These are phyloP conservation scores for Citrullus colocynthis DNA, from an alignment of 306 rosid genomes.

Conservation along the genomic window DNA sequence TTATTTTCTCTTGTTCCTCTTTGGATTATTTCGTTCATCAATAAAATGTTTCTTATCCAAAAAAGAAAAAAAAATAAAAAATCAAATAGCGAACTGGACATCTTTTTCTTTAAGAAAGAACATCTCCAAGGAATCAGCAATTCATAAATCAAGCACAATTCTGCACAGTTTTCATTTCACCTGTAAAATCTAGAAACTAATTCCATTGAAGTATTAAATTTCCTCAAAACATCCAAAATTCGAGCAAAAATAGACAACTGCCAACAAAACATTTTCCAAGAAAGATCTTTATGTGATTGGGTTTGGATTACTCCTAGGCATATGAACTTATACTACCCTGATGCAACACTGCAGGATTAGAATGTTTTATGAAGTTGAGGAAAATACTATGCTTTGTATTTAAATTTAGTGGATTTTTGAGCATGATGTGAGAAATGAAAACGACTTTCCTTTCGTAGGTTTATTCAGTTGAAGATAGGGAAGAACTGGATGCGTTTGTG, in stretches of 20 bases:
- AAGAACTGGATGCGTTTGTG: constrained; percentile 53
- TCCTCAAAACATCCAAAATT: background rate
- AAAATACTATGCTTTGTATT: background rate
- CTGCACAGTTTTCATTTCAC: background rate
- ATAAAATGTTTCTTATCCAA: no score
- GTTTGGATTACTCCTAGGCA: background rate
- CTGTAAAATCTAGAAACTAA: background rate
- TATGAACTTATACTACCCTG: background rate
- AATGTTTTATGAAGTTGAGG: background rate
- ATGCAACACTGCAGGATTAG: background rate
- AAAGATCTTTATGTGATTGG: background rate
- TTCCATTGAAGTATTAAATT: background rate
- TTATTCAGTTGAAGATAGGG: constrained; percentile 39
- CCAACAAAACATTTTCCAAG: background rate
- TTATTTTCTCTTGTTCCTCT: no score
- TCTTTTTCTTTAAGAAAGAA: background rate
- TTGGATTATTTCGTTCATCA: no score
- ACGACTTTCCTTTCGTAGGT: constrained; percentile 32
- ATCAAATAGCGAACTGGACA: background rate
- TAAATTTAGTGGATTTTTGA: background rate
- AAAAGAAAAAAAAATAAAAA: no score
- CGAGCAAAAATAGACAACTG: background rate
- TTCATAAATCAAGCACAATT: background rate
- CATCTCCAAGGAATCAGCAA: background rate
- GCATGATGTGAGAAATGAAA: background rate